phyloP scores from a whole-genome alignment of 139 green algal genomes.

The Tetradesmus lagerheimii region DNA sequence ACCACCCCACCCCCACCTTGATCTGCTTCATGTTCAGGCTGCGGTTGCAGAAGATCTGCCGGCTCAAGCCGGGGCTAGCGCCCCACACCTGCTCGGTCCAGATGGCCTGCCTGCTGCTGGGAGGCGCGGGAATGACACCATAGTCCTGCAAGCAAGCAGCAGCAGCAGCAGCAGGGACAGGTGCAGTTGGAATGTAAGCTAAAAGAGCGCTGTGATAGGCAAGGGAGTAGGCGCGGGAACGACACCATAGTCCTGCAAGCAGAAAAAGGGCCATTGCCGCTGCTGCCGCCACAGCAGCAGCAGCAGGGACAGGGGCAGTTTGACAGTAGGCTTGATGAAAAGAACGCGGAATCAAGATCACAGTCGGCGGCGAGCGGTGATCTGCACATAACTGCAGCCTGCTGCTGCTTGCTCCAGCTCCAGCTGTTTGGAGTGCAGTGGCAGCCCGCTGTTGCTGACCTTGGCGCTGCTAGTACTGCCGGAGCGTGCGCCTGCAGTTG shows the following conservation, averaged over 20 bases:
- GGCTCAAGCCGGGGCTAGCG: slow-evolving; percentile 55
- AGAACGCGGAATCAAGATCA: too few species aligned
- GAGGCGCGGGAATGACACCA: slow-evolving; percentile 30
- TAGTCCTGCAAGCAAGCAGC: slow-evolving; percentile 1
- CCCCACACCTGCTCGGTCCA: slow-evolving; percentile 52
- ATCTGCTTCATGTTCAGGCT: slow-evolving; percentile 95
- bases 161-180: background rate
- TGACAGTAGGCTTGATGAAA: too few species aligned
- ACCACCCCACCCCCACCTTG: slow-evolving; percentile 49
- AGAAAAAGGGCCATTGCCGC: too few species aligned
- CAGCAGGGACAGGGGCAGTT: too few species aligned
- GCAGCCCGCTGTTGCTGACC: background rate
- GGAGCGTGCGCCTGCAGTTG: background rate
- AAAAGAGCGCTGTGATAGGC: background rate
- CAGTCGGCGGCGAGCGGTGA: too few species aligned
- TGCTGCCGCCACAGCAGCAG: too few species aligned
- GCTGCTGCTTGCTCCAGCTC: background rate
- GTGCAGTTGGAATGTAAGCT: background rate
- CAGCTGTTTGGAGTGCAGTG: background rate
- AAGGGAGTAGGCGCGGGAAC: background rate
- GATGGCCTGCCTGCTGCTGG: slow-evolving; percentile 13
- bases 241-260: too few species aligned
- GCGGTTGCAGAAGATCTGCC: slow-evolving; percentile 96
- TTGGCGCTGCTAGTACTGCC: background rate
- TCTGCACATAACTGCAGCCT: too few species aligned